Percentiles rank a stretch among this genome's conserved stretches.
Evolutionary conservation across 2,329 filamentous ascomycete genomes (phyloP).

Genomic region (Xylariales sp.): DNA sequence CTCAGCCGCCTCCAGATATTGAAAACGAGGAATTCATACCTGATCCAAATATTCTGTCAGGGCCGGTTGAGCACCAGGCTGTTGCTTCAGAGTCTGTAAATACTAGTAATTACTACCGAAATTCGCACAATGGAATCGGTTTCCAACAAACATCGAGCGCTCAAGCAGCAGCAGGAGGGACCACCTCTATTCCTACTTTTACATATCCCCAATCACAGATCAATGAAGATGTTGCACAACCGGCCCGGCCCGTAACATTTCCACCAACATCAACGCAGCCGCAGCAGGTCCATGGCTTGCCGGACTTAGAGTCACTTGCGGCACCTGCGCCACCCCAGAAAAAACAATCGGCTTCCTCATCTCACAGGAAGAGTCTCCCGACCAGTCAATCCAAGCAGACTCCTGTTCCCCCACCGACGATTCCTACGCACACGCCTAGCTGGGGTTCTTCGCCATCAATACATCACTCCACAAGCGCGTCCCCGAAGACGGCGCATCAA

Average conservation of each 20-base stretch:
- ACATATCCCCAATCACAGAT: slow-evolving; percentile 39
- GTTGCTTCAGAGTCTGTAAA: slow-evolving; percentile 32
- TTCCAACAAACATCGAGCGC: slow-evolving; percentile 37
- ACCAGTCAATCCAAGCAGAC: slow-evolving; percentile 42
- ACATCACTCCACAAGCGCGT: slow-evolving; percentile 35
- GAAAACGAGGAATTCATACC: slow-evolving; percentile 51
- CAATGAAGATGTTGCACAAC: slow-evolving; percentile 33
- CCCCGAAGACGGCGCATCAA: slow-evolving; percentile 40
- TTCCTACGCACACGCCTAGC: slow-evolving; percentile 39
- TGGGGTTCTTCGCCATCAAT: slow-evolving; percentile 41
- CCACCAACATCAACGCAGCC: slow-evolving; percentile 31
- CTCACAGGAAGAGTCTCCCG: slow-evolving; percentile 43
- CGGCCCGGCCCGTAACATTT: slow-evolving; percentile 34
- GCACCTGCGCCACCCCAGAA: slow-evolving; percentile 31
- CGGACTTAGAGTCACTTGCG: slow-evolving; percentile 29
- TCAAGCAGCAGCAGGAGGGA: slow-evolving; percentile 27
- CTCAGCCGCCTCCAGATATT: slow-evolving; percentile 39
- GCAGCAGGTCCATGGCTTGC: slow-evolving; percentile 31
- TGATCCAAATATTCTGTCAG: slow-evolving; percentile 50
- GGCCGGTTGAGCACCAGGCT: slow-evolving; percentile 41
- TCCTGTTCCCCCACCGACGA: slow-evolving; percentile 39
- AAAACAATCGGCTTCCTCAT: slow-evolving; percentile 28
- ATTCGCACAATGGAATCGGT: slow-evolving; percentile 33
- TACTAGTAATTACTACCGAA: slow-evolving; percentile 42
- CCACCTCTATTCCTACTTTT: slow-evolving; percentile 24